phyloP scores from a whole-genome alignment of 1,284 basidiomycete species.

The Sanghuangporus baumii region DNA sequence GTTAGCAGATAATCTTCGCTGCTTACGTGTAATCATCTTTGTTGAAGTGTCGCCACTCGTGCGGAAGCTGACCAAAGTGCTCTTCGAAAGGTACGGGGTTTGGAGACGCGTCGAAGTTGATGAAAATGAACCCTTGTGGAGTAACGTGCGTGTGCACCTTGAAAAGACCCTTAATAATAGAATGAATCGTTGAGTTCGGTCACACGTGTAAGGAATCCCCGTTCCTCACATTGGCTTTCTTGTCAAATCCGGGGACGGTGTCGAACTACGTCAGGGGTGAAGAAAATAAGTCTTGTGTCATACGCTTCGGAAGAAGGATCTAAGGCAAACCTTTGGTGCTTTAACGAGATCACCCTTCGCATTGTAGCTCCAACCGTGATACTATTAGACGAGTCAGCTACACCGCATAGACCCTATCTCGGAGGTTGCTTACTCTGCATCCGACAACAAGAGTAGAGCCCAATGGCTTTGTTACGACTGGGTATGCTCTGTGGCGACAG shows the following conservation, averaged over 20 bases:
- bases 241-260: slow-evolving; percentile 22
- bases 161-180: slow-evolving; percentile 18
- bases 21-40: slow-evolving; percentile 16
- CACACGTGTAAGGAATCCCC: neutral
- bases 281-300: neutral
- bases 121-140: slow-evolving; percentile 23
- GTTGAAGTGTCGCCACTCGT: slow-evolving; percentile 13
- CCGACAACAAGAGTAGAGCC: slow-evolving; percentile 22
- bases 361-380: slow-evolving; percentile 25
- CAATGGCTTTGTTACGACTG: slow-evolving; percentile 22
- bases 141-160: slow-evolving; percentile 25
- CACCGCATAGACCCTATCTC: neutral
- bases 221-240: slow-evolving; percentile 20
- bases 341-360: slow-evolving; percentile 23
- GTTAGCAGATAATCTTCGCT: neutral
- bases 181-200: neutral
- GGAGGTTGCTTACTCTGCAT: slow-evolving; percentile 16
- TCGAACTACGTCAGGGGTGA: slow-evolving; percentile 19
- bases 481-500: slow-evolving; percentile 25
- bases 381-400: slow-evolving; percentile 4
- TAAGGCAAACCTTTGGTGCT: slow-evolving; percentile 20
- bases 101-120: slow-evolving; percentile 24
- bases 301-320: neutral
- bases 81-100: slow-evolving; percentile 21
- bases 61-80: slow-evolving; percentile 19